Evolutionary conservation across 345 rosid species (phyloP), one percentile per base, ranked within the genome.

Genomic region (Cochlearia excelsa): DNA sequence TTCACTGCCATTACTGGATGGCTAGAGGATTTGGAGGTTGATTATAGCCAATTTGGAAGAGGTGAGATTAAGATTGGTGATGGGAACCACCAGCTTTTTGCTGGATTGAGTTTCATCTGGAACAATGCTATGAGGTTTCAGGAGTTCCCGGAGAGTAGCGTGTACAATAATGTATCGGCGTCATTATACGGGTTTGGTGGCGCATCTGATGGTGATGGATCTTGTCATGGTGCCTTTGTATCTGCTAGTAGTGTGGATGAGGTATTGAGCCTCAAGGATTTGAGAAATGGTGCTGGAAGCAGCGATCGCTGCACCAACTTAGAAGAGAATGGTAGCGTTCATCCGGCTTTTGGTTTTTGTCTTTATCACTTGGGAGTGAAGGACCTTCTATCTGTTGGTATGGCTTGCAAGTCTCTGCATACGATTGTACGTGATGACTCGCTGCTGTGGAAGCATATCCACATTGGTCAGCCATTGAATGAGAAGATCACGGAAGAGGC

Each of bases 401-500:
- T 63, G 53, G 96, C 84, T 64, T 84, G 93, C 81, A 80, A 69
- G 65, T 82, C 88, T 7, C 59, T 90, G 51, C 82, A 52, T 41
- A 58, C 66, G 8, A 67, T 65, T 1, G 84, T 90, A 51, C 78
- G 63, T 39, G 84, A 55, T 71, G 99, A 94, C 46, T 63, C 90
- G 29, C 71, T 84, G 3, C 61, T 87, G 51, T 94, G 97, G 97
- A 85, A 75, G 56, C 85, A 62, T 69, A 70, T 90, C 57, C 92
- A 90, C 76, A 76, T 94, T 30, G 81, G 68, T 48, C 90, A 78
- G 42, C 97, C 99, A 0, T 66, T 85, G 78, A 93, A 71, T 57
- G 97, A 93, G 71, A 89, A 82, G 80, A 78, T 93, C 23, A 93
- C 95, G 0, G 97, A 93, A 59, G 96, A 90, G 66, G 64, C 72